phyloP scores from a whole-genome alignment of 2,329 filamentous ascomycete genomes.

The Fusarium xylarioides region DNA sequence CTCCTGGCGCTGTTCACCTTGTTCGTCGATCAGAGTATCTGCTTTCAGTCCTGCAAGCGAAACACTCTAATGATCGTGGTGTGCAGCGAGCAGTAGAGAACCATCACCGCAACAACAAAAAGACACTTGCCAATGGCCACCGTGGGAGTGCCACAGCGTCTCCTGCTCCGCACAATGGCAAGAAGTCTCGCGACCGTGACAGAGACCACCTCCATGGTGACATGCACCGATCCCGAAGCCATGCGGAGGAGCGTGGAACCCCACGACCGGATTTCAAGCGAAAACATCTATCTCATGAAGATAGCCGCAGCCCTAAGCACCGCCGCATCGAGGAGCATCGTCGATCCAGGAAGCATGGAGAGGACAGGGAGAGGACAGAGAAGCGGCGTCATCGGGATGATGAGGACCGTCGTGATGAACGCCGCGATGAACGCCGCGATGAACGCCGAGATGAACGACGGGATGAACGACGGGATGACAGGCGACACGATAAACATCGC shows the following conservation, averaged over 20 bases:
- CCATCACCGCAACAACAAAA: conserved; percentile 94
- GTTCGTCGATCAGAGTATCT: conserved; percentile 95
- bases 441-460: background rate
- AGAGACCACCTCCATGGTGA: conserved; percentile 57
- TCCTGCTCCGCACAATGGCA: conserved; percentile 65
- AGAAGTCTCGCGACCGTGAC: conserved; percentile 59
- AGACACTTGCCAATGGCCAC: conserved; percentile 68
- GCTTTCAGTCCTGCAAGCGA: conserved; percentile 88
- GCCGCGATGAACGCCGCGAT: conserved; percentile 34
- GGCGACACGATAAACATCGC: conserved; percentile 37
- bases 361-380: conserved; percentile 49
- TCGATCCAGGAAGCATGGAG: conserved; percentile 49
- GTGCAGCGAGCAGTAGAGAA: conserved; percentile 87
- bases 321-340: conserved; percentile 53
- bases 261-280: conserved; percentile 67
- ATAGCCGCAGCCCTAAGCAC: conserved; percentile 54
- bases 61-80: conserved; percentile 79
- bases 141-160: conserved; percentile 75
- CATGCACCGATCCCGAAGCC: conserved; percentile 60
- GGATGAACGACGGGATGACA: conserved; percentile 23
- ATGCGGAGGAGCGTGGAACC: conserved; percentile 60
- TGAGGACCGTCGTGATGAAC: conserved; percentile 37
- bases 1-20: conserved; percentile 95
- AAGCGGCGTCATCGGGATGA: conserved; percentile 40
- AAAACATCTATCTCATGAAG: conserved; percentile 65